Base-by-base conservation (phyloP, 257 asterid genomes). In the Capsicum pubescens region DNA sequence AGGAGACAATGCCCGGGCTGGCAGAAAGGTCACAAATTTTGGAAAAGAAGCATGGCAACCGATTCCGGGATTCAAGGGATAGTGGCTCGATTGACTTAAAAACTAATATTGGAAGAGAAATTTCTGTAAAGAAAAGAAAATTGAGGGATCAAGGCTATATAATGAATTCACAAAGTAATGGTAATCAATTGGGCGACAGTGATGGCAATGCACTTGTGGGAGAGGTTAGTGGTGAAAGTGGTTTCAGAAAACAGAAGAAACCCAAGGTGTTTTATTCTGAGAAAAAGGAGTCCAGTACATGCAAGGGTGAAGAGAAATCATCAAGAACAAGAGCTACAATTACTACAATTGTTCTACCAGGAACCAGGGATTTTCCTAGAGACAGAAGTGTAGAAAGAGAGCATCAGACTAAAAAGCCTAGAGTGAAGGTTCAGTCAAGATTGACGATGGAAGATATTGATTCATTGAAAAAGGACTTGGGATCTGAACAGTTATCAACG, bases 391-490 rank as follows among this genome's bases (percentile, higher is more conserved):
- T 57, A 13, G 91, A 89, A 87, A 92, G 86, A 82, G 91, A 84
- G 54, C 91, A 85, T 87, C 89, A 84, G 90, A 79, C 82, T 71
- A 88, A 66, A 84, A 91, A 92, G 67, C 83, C 83, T 52, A 90
- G 84, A 71, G 83, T 78, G 79, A 92, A 86, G 85, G 42, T 63
- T 59, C 52, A 84, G 56, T 82, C 86, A 72, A 84, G 36, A 79
- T 82, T 90, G 58, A 93, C 97, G 21, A 70, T 80, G 86, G 92
- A 91, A 82, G 98, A 93, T 87, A 67, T 91, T 70, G 92, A 90
- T 86, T 86, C 94, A 39, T 82, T 93, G 87, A 92, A 84, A 87
- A 90, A 89, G 91, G 97, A 93, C 85, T 87, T 95, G 92, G 95
- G 94, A 52, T 87, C 85, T 79, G 97, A 90, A 84, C 90, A 90